A percentile compares a stretch with the other conserved stretches of the same genome.
Evolutionary conservation across 1,284 basidiomycete species (phyloP).

Genomic region (Cystobasidium pallidum): DNA sequence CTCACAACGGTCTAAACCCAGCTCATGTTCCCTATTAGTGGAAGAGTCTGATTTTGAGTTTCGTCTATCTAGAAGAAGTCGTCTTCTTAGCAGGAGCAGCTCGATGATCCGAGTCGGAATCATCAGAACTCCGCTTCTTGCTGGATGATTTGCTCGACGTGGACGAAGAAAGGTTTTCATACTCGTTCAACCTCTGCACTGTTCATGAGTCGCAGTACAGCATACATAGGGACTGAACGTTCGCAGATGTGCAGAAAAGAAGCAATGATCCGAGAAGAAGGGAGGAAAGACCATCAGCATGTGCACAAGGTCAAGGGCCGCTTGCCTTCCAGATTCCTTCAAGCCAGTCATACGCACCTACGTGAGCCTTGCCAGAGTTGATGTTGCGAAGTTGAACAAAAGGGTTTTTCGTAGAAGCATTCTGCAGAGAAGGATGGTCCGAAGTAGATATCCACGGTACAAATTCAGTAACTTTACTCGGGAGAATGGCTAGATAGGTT

Average conservation of each 20-base stretch:
- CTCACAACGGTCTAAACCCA: too few relatives aligned
- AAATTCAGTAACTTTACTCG: too few relatives aligned
- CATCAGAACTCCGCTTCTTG: conserved; percentile 17
- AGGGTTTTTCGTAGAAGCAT: conserved; percentile 2
- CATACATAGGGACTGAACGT: conserved; percentile 1
- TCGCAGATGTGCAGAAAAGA: background rate
- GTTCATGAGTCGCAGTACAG: conserved; percentile 10
- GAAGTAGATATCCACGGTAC: background rate
- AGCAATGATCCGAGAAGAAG: background rate
- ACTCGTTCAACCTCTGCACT: conserved; percentile 6
- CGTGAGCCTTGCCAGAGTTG: background rate
- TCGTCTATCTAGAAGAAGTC: conserved; percentile 12
- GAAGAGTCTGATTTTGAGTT: too few relatives aligned
- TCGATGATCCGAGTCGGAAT: background rate
- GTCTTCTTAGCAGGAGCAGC: conserved; percentile 10
- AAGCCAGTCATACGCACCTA: background rate
- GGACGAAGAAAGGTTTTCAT: conserved; percentile 13
- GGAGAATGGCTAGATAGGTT: too few relatives aligned
- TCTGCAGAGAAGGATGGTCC: background rate
- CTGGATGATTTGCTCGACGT: conserved; percentile 9
- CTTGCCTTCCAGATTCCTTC: background rate
- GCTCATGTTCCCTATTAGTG: too few relatives aligned
- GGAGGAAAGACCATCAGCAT: background rate
- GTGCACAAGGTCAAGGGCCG: background rate
- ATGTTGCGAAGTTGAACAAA: background rate